Evolutionary conservation across 805 yeast species (phyloP).

Genomic region (Schwanniomyces yamadae): DNA sequence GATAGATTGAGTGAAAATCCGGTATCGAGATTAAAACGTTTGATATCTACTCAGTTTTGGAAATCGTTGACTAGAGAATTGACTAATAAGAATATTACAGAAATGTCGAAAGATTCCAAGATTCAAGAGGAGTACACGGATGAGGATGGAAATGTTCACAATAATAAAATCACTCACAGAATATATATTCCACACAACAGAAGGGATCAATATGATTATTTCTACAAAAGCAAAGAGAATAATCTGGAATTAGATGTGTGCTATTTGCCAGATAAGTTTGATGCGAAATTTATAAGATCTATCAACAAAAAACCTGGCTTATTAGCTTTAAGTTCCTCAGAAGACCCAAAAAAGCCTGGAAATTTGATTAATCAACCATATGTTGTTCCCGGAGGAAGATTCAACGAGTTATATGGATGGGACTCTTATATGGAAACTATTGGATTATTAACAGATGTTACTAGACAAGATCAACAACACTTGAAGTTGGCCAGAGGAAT

Average conservation of each 20-base stretch:
- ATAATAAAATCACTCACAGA: conserved; percentile 62
- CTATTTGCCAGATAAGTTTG: conserved; percentile 69
- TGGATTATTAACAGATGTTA: conserved; percentile 67
- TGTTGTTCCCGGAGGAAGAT: conserved; percentile 96
- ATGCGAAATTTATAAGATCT: conserved; percentile 74
- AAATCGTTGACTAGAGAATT: conserved; percentile 68
- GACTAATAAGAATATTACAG: conserved; percentile 58
- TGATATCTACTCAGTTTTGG: conserved; percentile 82
- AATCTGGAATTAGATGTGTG: conserved; percentile 73
- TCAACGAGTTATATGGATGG: conserved; percentile 97
- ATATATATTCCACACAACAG: conserved; percentile 73
- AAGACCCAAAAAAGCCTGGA: conserved; percentile 51
- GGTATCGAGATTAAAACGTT: conserved; percentile 68
- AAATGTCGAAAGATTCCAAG: conserved; percentile 78
- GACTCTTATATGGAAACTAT: conserved; percentile 91
- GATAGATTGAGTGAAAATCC: conserved; percentile 85
- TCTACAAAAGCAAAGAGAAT: conserved; percentile 47
- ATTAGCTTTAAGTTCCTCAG: conserved; percentile 72
- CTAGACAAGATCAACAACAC: conserved; percentile 36
- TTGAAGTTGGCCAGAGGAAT: conserved; percentile 79
- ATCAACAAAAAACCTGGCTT: conserved; percentile 83
- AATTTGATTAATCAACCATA: conserved; percentile 72
- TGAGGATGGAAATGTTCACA: conserved; percentile 26
- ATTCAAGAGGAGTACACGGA: conserved; percentile 50
- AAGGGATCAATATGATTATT: conserved; percentile 72